Base-by-base conservation (phyloP, 306 rosid species). In the Elaeagnus macrophylla region DNA sequence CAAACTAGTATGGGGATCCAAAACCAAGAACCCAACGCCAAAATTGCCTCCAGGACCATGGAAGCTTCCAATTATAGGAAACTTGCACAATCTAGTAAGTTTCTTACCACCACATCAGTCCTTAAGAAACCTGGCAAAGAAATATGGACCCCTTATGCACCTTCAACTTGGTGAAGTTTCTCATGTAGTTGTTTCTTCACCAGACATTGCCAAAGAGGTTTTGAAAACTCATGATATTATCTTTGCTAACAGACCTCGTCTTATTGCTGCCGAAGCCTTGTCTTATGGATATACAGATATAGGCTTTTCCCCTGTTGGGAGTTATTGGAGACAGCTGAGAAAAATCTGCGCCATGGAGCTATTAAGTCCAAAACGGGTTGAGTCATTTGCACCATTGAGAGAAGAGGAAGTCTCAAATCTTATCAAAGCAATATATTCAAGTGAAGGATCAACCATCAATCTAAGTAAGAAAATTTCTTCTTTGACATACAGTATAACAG, bases 91-190 rank as follows among this genome's bases (percentile, higher is more conserved):
- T 6, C 49, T 62, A 7, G 19, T 12, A 12, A 53, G 67, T 12
- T 53, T 52, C 3, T 36, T 63, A 20, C 52, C 59, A 2, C 47
- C 15, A 5, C 60, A 53, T 48, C 53, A 12, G 16, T n/a, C 36
- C 13, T 20, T 53, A 1, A 6, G 32, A 57, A 19, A 71, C 3
- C 60, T 74, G 37, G 63, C 80, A 0, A 0, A 16, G 11, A 65
- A 52, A 58, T 8, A 71, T 45, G 80, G 80, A 39, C 73, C 78
- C 39, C 36, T 71, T 0, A 74, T 71, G 80, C 75, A 71, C 56
- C 64, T 74, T 7, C 66, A 74, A 32, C 66, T 74, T 0, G 75
- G 73, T 35, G 70, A 71, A 45, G 61, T 64, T 14, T 64, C 68
- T 0, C 32, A 69, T 7, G 43, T 78, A 44, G 43, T 71, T 54